phyloP scores from a whole-genome alignment of 805 yeast genomes.

The Torulaspora maleeae region DNA sequence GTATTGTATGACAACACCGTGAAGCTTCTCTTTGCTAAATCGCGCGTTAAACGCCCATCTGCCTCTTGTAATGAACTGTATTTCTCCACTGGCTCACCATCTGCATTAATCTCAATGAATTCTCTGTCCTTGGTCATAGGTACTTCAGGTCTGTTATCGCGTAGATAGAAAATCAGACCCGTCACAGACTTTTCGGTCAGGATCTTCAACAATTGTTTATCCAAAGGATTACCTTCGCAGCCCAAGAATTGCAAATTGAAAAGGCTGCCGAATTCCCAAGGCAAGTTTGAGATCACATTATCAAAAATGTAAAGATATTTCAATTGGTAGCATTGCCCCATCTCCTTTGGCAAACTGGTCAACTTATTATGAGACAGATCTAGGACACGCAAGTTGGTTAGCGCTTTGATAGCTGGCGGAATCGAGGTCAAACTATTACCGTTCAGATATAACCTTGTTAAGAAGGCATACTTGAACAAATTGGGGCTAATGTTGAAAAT shows the following conservation, averaged over 20 bases:
- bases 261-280: constrained; percentile 79
- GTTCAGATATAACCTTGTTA: constrained; percentile 80
- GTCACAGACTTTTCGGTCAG: constrained; percentile 79
- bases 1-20: constrained; percentile 86
- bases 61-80: constrained; percentile 33
- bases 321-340: constrained; percentile 77
- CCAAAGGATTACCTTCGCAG: constrained; percentile 87
- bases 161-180: constrained; percentile 69
- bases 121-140: constrained; percentile 68
- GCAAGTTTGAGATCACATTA: constrained; percentile 69
- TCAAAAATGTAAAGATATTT: constrained; percentile 84
- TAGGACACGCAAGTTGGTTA: constrained; percentile 70
- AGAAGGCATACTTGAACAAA: constrained; percentile 73
- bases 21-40: constrained; percentile 43
- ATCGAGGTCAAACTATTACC: constrained; percentile 70
- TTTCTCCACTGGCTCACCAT: constrained; percentile 51
- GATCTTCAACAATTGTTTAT: constrained; percentile 56
- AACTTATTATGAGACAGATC: constrained; percentile 80
- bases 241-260: constrained; percentile 85
- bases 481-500: constrained; percentile 64
- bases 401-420: constrained; percentile 63
- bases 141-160: constrained; percentile 75
- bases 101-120: constrained; percentile 76
- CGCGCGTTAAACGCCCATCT: constrained; percentile 21
- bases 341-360: constrained; percentile 69